Evolutionary conservation across 2,329 filamentous ascomycete genomes (phyloP), one percentile per base, ranked within the genome.

Genomic region (Colletotrichum somersetense): DNA sequence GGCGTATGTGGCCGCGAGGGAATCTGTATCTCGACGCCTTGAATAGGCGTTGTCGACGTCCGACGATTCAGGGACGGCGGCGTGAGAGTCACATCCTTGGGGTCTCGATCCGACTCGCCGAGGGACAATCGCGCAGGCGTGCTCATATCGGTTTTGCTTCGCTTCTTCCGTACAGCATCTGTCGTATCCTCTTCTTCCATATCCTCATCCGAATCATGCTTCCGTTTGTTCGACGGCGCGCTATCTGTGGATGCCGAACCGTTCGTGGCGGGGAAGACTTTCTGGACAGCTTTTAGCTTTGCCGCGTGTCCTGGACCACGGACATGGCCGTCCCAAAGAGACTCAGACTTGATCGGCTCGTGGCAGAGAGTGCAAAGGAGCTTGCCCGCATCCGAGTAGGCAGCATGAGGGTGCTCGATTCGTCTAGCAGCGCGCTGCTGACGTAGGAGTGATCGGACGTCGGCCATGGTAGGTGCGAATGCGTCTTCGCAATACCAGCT

Each of bases 401-500:
- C 84, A 53, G 91, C 91, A 76, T 91, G 85, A 5, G 91, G 89
- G 76, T 94, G 91, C 63, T 91, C 87, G 77, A 95, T 91, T 75
- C 92, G 89, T 69, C 94, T 91, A 73, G 92, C 89, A 67, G 91
- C 90, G 75, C 93, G 91, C 81, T 96, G 92, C 78, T 91, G 92
- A 76, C 93, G 92, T 70, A 97, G 88, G 61, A 97, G 89, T 46
- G 93, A 89, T 77, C 94, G 92, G 35, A 94, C 91, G 81, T 97
- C 93, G 75, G 93, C 87, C 93, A 96, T 96, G 74, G 57, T 72
- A 55, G 61, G 46, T 56, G 38, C 10, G 55, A 40, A 64, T 64
- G 65, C 33, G 58, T 64, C 46, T 67, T 65, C 18, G 30, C 20
- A 40, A 70, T 40, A 50, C 46, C 48, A 42, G 6, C 11, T 42